Evolutionary conservation across 1,139 yeast species (phyloP), one percentile per base, ranked within the genome.

Genomic region (Saccharomycopsis phalli): DNA sequence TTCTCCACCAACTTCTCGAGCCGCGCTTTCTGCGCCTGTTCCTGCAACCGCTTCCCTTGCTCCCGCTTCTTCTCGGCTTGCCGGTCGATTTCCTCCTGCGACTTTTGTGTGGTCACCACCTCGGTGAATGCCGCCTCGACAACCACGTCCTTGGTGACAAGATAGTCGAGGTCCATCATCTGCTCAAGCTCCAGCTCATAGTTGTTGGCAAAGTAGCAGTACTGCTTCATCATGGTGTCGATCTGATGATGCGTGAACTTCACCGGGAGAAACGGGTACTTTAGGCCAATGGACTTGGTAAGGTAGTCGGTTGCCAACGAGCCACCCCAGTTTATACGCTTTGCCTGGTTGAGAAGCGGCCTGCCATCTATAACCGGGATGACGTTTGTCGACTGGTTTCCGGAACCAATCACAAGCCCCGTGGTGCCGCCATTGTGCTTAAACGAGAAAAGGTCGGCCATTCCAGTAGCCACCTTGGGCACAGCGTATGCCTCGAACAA

Each of bases 241-340:
- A 81, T 71, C 55, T 91, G 94, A 41, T 69, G 63, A 10, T 63
- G 61, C 6, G 77, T 68, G 41, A 91, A 62, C 50, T 77, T 81
- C 2, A 82, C 63, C 3, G 98, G 97, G 56, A 87, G 91, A 51
- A 79, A 80, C 0, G 98, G 98, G 59, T 93, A 93, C 55, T 93
- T 93, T 53, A 93, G 66, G 1, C 78, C 69, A 37, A 93, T 61
- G 26, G 82, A 66, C 50, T 68, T 71, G 45, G 70, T 73, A 56
- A 91, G 59, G 51, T 69, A 88, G 37, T 70, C 74, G 26, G 71
- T 74, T 2, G 88, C 71, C 41, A 75, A 82, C 47, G 74, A 73
- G 5, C 96, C 97, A 42, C 97, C 98, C 84, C 93, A 86, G 54
- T 86, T 88, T 34, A 93, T 74, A 52, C 97, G 66, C 53, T 86